Evolutionary conservation across 106 monocot species (phyloP).

Genomic region (Iris macrosiphon): DNA sequence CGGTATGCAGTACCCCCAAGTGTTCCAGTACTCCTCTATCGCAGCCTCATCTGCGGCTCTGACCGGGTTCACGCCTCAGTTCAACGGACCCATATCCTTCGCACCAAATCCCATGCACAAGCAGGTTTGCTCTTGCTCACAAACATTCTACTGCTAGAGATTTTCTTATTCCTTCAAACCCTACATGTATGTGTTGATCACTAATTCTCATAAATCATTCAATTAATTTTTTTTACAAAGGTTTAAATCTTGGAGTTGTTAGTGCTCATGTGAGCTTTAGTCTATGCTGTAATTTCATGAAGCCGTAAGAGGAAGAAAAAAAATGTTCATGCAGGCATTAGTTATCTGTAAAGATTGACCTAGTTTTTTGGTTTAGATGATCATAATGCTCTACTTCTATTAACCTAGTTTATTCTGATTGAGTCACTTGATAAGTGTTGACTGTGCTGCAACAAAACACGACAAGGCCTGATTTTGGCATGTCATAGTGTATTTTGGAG

Average conservation of each 20-base stretch:
- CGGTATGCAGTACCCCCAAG: slow-evolving; percentile 51
- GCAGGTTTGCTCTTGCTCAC: slow-evolving; percentile 33
- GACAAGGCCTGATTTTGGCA: too few species aligned
- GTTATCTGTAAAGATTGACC: too few species aligned
- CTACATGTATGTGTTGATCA: background rate
- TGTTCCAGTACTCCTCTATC: slow-evolving; percentile 48
- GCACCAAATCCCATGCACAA: slow-evolving; percentile 50
- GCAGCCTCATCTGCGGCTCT: slow-evolving; percentile 33
- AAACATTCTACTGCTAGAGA: background rate
- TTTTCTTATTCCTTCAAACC: too few species aligned
- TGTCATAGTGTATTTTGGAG: too few species aligned
- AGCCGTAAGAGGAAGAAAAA: background rate
- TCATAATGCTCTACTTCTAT: too few species aligned
- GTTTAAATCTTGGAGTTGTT: background rate
- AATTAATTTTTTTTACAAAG: too few species aligned
- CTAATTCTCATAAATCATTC: background rate
- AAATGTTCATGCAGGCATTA: too few species aligned
- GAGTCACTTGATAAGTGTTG: too few species aligned
- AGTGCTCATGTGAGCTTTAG: background rate
- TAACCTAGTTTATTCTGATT: too few species aligned
- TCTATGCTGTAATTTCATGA: background rate
- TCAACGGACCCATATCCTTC: slow-evolving; percentile 48
- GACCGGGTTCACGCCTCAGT: slow-evolving; percentile 48
- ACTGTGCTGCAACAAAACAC: too few species aligned
- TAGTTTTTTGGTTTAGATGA: too few species aligned